Conservation (phyloP, 345 rosid species). For the Salix brachista region DNA sequence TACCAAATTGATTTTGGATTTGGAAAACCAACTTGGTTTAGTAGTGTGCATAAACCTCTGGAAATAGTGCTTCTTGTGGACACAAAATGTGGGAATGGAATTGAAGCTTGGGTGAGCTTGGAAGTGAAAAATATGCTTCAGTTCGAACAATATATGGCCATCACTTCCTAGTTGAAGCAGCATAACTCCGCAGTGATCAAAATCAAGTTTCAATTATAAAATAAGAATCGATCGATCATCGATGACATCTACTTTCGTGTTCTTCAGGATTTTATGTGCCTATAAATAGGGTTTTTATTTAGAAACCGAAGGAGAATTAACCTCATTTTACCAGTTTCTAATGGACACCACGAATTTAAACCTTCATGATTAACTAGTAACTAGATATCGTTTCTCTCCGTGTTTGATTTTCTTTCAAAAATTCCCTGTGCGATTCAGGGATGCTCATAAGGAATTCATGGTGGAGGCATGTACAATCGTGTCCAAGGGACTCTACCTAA, state of each 20-base stretch:
- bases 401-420: too few relatives aligned
- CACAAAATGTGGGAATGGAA: slow-evolving; percentile 8
- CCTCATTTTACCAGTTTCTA: too few relatives aligned
- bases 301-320: neutral
- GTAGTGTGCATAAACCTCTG: slow-evolving; percentile 10
- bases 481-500: too few relatives aligned
- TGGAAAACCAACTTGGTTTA: slow-evolving; percentile 16
- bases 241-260: neutral
- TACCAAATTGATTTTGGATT: slow-evolving; percentile 16
- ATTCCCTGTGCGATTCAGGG: too few relatives aligned
- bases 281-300: neutral
- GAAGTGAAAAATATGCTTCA: slow-evolving; percentile 9
- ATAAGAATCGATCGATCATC: neutral
- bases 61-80: slow-evolving; percentile 4
- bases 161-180: neutral
- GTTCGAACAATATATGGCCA: slow-evolving; percentile 2
- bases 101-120: slow-evolving; percentile 20
- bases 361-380: too few relatives aligned
- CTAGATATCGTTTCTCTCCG: too few relatives aligned
- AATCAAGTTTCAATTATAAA: neutral
- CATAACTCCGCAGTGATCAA: neutral
- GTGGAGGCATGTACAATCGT: too few relatives aligned
- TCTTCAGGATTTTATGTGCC: neutral
- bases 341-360: too few relatives aligned
- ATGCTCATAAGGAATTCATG: too few relatives aligned